A percentile compares a stretch with the other conserved stretches of the same genome.
phyloP scores from a whole-genome alignment of 208 protist genomes.

The Naegleria fowleri region DNA sequence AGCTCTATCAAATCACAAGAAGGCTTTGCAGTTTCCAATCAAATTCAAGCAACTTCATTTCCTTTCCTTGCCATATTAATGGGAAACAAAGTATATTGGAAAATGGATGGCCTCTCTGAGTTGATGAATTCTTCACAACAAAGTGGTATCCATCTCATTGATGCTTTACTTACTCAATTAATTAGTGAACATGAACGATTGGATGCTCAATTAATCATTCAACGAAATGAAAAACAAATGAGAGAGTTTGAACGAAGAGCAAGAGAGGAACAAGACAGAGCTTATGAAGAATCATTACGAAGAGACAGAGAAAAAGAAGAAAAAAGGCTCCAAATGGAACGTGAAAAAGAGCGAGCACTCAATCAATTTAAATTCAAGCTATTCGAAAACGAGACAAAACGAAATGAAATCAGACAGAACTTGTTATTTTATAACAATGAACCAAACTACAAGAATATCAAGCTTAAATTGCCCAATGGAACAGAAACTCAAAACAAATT shows the following conservation, averaged over 20 bases:
- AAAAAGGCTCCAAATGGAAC: neutral
- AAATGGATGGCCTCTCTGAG: neutral
- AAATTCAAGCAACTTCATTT: neutral
- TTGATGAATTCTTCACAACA: neutral
- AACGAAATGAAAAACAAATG: neutral
- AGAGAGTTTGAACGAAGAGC: neutral
- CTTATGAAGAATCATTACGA: neutral
- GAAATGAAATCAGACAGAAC: neutral
- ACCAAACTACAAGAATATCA: neutral
- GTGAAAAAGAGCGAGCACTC: neutral
- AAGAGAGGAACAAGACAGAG: neutral
- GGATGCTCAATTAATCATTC: neutral
- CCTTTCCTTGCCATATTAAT: neutral
- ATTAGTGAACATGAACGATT: neutral
- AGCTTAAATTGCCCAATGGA: constrained; percentile 12
- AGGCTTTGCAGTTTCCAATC: neutral
- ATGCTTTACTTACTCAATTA: neutral
- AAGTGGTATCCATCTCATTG: neutral
- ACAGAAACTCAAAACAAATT: neutral
- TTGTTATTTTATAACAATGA: neutral
- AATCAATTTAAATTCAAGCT: neutral
- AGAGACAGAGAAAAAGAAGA: neutral
- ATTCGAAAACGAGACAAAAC: neutral
- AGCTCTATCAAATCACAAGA: neutral
- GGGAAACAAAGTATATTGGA: neutral